A percentile compares a stretch with the other conserved stretches of the same genome.
phyloP scores from a whole-genome alignment of 2,329 filamentous ascomycete species.

The Microsporum audouinii region DNA sequence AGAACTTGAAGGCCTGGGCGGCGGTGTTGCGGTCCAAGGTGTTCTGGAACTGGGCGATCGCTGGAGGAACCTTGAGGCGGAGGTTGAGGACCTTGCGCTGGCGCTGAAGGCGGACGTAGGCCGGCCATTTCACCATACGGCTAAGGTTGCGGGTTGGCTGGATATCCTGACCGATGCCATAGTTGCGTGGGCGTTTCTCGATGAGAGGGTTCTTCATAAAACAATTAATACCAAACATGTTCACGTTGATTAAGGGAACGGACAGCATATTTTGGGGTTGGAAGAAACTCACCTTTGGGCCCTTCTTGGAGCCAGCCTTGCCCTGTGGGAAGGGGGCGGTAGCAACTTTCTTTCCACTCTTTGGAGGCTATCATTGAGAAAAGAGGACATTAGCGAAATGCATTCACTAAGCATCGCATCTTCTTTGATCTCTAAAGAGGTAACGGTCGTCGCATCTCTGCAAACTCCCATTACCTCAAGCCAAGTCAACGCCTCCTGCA shows the following conservation, averaged over 20 bases:
- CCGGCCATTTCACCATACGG: slow-evolving; percentile 99
- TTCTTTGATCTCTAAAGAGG: slow-evolving; percentile 92
- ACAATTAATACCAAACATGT: slow-evolving; percentile 14
- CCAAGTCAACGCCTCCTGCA: slow-evolving; percentile 36
- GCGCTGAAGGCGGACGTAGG: slow-evolving; percentile 97
- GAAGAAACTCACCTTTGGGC: slow-evolving; percentile 60
- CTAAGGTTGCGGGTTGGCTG: slow-evolving; percentile 91
- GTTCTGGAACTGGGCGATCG: slow-evolving; percentile 95
- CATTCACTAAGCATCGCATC: slow-evolving; percentile 62
- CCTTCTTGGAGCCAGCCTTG: slow-evolving; percentile 88
- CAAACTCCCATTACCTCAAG: slow-evolving; percentile 41
- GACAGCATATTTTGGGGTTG: neutral
- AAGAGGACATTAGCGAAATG: slow-evolving; percentile 89
- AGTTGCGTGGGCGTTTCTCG: slow-evolving; percentile 97
- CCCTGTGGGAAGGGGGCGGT: slow-evolving; percentile 90
- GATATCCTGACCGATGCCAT: slow-evolving; percentile 96
- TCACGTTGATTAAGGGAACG: neutral
- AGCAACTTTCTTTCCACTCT: slow-evolving; percentile 93
- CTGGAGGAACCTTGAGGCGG: slow-evolving; percentile 95
- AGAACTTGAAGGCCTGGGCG: slow-evolving; percentile 94
- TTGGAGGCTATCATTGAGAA: slow-evolving; percentile 99
- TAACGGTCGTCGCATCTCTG: slow-evolving; percentile 42
- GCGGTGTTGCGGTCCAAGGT: slow-evolving; percentile 95
- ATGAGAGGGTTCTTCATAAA: slow-evolving; percentile 81
- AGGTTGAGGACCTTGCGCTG: slow-evolving; percentile 93